Evolutionary conservation across 345 rosid genomes (phyloP).

Genomic region (Psidium friedrichsthalianum): DNA sequence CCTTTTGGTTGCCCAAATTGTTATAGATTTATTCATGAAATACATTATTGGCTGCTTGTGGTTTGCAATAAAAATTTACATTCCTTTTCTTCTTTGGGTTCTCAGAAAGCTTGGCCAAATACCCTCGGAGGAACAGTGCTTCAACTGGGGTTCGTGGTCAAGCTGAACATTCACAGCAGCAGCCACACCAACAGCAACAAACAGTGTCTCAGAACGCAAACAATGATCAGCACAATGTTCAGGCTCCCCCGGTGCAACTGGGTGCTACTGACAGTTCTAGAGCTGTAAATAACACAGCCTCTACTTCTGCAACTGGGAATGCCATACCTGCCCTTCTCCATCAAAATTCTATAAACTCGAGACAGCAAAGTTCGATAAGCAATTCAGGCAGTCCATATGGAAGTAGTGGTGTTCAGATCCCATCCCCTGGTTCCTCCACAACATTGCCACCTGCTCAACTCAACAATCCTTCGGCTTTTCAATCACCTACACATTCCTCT

Average conservation of each 20-base stretch:
- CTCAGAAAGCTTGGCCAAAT: slow-evolving; percentile 93
- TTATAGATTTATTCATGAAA: neutral
- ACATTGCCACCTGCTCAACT: slow-evolving; percentile 56
- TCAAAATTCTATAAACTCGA: slow-evolving; percentile 80
- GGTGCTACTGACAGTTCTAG: slow-evolving; percentile 33
- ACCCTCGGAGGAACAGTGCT: slow-evolving; percentile 61
- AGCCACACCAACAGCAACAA: slow-evolving; percentile 18
- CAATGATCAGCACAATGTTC: slow-evolving; percentile 44
- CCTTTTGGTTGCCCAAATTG: neutral
- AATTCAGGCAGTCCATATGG: slow-evolving; percentile 68
- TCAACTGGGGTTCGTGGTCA: slow-evolving; percentile 42
- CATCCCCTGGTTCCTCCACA: slow-evolving; percentile 70
- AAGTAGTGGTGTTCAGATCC: slow-evolving; percentile 59
- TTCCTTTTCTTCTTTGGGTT: slow-evolving; percentile 3
- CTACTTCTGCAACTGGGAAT: slow-evolving; percentile 58
- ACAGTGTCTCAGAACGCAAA: slow-evolving; percentile 32
- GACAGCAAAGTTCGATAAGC: slow-evolving; percentile 61
- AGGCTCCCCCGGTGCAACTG: slow-evolving; percentile 31
- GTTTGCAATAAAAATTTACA: neutral
- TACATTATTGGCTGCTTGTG: neutral
- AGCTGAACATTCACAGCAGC: slow-evolving; percentile 50
- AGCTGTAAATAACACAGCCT: slow-evolving; percentile 43
- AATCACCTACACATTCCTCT: slow-evolving; percentile 60
- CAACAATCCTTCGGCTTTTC: slow-evolving; percentile 55
- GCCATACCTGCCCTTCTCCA: slow-evolving; percentile 80